These are phyloP conservation scores for Tuber calosporum DNA, from an alignment of 495 filamentous ascomycete genomes.

Conservation along the genomic window DNA sequence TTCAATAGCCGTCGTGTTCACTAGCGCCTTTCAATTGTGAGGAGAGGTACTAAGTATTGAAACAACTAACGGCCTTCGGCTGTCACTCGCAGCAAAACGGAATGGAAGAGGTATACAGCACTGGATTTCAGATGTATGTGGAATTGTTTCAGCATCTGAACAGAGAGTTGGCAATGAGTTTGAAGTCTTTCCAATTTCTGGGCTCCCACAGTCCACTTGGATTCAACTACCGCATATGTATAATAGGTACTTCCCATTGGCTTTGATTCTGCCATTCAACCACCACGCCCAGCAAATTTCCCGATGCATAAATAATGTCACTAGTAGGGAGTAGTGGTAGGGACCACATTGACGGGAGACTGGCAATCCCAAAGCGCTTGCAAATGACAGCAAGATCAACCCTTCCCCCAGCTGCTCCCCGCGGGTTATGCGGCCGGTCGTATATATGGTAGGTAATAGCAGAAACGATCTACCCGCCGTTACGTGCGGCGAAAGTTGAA, in stretches of 20 bases:
- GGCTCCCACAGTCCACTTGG: background rate
- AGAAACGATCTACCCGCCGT: background rate
- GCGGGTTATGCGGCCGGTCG: background rate
- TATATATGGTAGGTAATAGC: background rate
- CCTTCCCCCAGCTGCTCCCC: background rate
- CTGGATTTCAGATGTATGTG: background rate
- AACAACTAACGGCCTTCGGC: background rate
- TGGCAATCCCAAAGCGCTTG: background rate
- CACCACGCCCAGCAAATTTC: background rate
- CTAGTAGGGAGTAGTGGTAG: background rate
- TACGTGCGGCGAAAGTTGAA: background rate
- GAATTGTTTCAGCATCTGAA: background rate
- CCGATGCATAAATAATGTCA: background rate
- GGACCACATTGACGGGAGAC: background rate
- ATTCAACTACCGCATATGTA: background rate
- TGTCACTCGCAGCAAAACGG: background rate
- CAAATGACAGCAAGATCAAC: background rate
- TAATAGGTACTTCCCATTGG: background rate
- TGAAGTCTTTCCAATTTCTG: background rate
- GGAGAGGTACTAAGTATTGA: background rate
- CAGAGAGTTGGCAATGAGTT: background rate
- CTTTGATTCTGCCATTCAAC: background rate
- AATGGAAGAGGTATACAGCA: background rate
- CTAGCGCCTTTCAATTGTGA: too few relatives aligned
- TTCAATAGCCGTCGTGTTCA: too few relatives aligned